A percentile compares a stretch with the other conserved stretches of the same genome.
phyloP scores from a whole-genome alignment of 2,329 filamentous ascomycete genomes.

The Chaetomiaceae sp. region DNA sequence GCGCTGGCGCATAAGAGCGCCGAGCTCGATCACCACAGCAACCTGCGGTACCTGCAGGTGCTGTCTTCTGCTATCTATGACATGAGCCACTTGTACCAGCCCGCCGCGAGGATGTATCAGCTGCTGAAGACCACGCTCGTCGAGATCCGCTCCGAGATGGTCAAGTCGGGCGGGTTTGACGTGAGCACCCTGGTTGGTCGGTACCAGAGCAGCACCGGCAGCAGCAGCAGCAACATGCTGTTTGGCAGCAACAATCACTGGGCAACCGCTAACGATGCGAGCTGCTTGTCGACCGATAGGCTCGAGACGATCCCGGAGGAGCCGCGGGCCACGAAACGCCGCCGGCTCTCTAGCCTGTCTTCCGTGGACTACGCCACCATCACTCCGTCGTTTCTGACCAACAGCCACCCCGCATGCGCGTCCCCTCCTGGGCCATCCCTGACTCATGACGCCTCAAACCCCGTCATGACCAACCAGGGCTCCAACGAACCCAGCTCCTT shows the following conservation, averaged over 20 bases:
- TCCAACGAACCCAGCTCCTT: conserved; percentile 7
- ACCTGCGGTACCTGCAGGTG: conserved; percentile 45
- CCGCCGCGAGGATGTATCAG: conserved; percentile 47
- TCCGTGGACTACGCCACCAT: conserved; percentile 8
- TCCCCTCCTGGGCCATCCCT: conserved; percentile 5
- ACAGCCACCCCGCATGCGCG: conserved; percentile 3
- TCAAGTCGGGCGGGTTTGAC: conserved; percentile 16
- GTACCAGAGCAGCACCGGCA: conserved; percentile 12
- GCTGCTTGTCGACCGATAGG: neutral
- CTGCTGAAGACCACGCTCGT: conserved; percentile 47
- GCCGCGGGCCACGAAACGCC: conserved; percentile 14
- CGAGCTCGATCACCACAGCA: conserved; percentile 34
- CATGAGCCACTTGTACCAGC: conserved; percentile 48
- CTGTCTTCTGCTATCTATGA: conserved; percentile 45
- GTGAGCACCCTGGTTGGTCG: conserved; percentile 10
- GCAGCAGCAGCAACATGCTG: conserved; percentile 3
- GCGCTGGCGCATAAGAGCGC: conserved; percentile 36
- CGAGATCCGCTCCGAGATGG: conserved; percentile 36
- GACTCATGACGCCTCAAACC: neutral
- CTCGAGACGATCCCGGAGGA: conserved; percentile 3
- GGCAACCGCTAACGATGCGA: neutral
- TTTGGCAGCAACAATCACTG: conserved; percentile 15
- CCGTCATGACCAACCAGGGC: neutral
- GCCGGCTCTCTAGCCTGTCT: conserved; percentile 16
- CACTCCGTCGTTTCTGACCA: conserved; percentile 9